phyloP scores from a whole-genome alignment of 2,329 filamentous ascomycete species.

The Lojkania enalia region DNA sequence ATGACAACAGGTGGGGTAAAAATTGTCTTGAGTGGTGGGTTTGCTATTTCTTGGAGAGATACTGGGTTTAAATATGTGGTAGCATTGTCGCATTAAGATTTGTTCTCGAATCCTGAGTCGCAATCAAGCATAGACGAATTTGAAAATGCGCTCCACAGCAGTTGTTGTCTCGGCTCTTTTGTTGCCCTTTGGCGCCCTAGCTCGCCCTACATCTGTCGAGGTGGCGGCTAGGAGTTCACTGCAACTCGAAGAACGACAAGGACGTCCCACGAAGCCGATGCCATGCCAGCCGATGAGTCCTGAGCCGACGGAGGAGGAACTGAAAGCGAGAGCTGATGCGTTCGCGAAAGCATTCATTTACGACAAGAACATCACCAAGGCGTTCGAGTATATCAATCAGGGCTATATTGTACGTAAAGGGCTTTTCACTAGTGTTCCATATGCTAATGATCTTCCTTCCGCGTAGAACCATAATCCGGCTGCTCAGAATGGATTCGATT shows the following conservation, averaged over 20 bases:
- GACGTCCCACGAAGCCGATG: slow-evolving; percentile 23
- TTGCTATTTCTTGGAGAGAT: neutral
- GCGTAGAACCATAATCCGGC: slow-evolving; percentile 34
- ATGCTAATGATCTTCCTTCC: neutral
- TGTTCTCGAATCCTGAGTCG: neutral
- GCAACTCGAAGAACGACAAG: slow-evolving; percentile 18
- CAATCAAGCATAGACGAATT: neutral
- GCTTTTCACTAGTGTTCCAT: neutral
- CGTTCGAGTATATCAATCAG: slow-evolving; percentile 30
- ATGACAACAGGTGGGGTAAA: neutral
- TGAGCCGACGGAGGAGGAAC: slow-evolving; percentile 16
- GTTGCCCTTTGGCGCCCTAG: slow-evolving; percentile 19
- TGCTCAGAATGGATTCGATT: slow-evolving; percentile 33
- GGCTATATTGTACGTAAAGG: slow-evolving; percentile 32
- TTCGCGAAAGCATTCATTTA: slow-evolving; percentile 36
- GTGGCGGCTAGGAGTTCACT: neutral
- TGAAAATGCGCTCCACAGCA: slow-evolving; percentile 25
- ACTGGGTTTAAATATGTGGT: neutral
- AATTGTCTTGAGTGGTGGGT: slow-evolving; percentile 3
- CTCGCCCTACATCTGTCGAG: slow-evolving; percentile 14
- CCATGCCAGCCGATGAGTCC: slow-evolving; percentile 26
- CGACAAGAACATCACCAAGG: slow-evolving; percentile 31
- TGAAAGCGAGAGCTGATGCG: slow-evolving; percentile 18
- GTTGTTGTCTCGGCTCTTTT: slow-evolving; percentile 18
- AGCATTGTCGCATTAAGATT: neutral